These are phyloP conservation scores for Usnea hakonensis DNA, from an alignment of 495 filamentous ascomycete genomes.

Conservation along the genomic window DNA sequence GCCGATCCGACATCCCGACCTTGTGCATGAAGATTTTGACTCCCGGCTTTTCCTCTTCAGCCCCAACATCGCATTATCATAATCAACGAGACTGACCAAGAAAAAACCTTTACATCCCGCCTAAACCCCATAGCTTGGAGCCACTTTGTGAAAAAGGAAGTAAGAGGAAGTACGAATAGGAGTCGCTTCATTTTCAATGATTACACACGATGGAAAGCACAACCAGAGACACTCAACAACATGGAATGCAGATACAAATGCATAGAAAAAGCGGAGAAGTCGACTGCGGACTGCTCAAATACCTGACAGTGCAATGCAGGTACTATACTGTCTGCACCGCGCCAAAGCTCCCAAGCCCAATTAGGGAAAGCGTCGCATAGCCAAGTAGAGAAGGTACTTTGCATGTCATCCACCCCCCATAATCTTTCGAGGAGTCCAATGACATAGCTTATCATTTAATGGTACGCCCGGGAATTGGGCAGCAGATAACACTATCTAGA, in stretches of 20 bases:
- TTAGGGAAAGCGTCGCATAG: neutral
- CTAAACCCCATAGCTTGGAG: neutral
- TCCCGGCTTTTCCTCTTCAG: neutral
- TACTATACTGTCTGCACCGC: neutral
- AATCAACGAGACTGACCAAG: neutral
- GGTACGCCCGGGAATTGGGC: neutral
- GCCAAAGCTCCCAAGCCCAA: neutral
- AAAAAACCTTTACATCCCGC: neutral
- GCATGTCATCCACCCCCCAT: neutral
- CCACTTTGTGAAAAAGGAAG: neutral
- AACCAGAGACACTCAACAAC: neutral
- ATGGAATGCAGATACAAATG: neutral
- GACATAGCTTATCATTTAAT: neutral
- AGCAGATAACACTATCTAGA: no score
- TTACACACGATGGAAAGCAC: neutral
- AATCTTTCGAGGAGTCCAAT: neutral
- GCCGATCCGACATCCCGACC: neutral
- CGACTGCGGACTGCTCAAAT: neutral
- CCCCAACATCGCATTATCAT: neutral
- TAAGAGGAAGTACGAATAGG: neutral
- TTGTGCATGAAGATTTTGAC: neutral
- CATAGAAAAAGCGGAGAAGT: neutral
- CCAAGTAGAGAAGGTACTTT: neutral
- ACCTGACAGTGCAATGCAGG: neutral
- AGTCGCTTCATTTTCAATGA: neutral